These are phyloP conservation scores for Ramichloridium luteum DNA, from an alignment of 2,329 filamentous ascomycete species.

Conservation along the genomic window DNA sequence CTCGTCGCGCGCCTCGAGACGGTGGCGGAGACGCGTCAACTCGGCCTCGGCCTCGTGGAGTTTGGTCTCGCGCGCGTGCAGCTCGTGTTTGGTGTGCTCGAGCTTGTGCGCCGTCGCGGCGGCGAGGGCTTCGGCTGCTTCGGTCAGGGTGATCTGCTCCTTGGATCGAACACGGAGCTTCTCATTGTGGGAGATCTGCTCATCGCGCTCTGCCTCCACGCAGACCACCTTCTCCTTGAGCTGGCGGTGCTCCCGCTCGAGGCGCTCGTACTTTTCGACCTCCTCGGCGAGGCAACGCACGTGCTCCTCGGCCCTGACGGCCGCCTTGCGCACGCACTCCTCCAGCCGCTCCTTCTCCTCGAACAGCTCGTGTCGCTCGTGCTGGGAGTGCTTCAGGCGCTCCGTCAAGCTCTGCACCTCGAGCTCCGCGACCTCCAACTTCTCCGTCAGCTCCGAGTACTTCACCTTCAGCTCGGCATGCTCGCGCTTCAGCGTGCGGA, in stretches of 20 bases:
- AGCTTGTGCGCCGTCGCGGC: conserved; percentile 15
- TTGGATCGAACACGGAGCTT: conserved; percentile 19
- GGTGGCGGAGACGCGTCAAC: conserved; percentile 14
- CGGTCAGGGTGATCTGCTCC: conserved; percentile 14
- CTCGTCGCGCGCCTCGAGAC: conserved; percentile 17
- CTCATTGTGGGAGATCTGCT: conserved; percentile 18
- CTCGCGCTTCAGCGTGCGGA: conserved; percentile 19
- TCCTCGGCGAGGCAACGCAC: conserved; percentile 14
- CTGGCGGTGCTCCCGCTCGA: conserved; percentile 17
- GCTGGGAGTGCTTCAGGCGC: conserved; percentile 17
- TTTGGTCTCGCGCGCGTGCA: conserved; percentile 16
- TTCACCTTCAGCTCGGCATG: conserved; percentile 18
- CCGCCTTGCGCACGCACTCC: conserved; percentile 19
- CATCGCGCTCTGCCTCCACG: conserved; percentile 22
- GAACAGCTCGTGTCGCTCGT: conserved; percentile 16
- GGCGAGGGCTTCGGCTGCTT: conserved; percentile 16
- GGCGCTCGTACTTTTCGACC: conserved; percentile 17
- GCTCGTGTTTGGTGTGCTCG: conserved; percentile 18
- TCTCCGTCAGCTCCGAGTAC: conserved; percentile 15
- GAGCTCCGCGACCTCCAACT: conserved; percentile 16
- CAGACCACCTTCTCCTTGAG: conserved; percentile 17
- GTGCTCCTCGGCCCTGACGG: conserved; percentile 14
- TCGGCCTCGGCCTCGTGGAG: conserved; percentile 17
- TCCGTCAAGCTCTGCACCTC: conserved; percentile 18
- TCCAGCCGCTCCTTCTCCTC: conserved; percentile 20